Evolutionary conservation across 1,284 basidiomycete genomes (phyloP).

Genomic region (Meira miltonrushii): DNA sequence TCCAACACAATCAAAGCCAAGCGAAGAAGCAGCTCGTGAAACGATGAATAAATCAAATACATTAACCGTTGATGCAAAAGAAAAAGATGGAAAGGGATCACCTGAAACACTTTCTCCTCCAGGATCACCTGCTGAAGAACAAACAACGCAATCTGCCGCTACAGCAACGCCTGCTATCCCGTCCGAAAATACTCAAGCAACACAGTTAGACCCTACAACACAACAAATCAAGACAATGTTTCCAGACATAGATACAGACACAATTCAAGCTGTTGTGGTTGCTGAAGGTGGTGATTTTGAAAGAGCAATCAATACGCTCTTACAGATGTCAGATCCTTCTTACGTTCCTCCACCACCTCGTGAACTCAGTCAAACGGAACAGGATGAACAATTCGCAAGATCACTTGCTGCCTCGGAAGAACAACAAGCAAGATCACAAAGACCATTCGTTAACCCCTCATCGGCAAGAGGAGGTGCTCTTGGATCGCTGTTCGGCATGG

Average conservation of each 20-base stretch:
- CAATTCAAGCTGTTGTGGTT: slow-evolving; percentile 34
- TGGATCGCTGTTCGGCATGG: background rate
- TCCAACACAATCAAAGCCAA: too few relatives aligned
- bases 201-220: slow-evolving; percentile 18
- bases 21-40: background rate
- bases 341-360: slow-evolving; percentile 22
- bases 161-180: slow-evolving; percentile 2
- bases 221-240: slow-evolving; percentile 38
- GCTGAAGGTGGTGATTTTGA: slow-evolving; percentile 33
- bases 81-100: background rate
- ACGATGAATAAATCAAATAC: background rate
- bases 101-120: slow-evolving; percentile 6
- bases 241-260: slow-evolving; percentile 37
- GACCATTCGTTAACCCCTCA: slow-evolving; percentile 17
- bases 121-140: background rate
- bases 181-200: background rate
- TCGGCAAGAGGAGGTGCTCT: background rate
- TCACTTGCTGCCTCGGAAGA: slow-evolving; percentile 31
- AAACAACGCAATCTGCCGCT: background rate
- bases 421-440: slow-evolving; percentile 24
- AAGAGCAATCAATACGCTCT: slow-evolving; percentile 32
- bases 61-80: background rate
- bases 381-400: slow-evolving; percentile 34
- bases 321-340: slow-evolving; percentile 41
- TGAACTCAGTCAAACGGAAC: slow-evolving; percentile 23